phyloP scores from a whole-genome alignment of 805 yeast genomes.

The Schwanniomyces vanrijiae region DNA sequence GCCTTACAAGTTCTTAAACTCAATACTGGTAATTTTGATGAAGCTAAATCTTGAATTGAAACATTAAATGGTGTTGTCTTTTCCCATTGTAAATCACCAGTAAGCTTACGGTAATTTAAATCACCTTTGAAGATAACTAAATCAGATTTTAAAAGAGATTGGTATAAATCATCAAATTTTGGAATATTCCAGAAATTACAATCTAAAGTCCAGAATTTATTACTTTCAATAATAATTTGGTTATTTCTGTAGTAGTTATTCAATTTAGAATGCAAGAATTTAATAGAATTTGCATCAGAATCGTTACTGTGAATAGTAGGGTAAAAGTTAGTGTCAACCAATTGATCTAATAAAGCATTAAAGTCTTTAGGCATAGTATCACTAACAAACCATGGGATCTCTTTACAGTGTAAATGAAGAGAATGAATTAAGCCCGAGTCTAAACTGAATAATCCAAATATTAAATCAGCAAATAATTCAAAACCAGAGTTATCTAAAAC shows the following conservation, averaged over 20 bases:
- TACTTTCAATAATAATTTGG: slow-evolving; percentile 37
- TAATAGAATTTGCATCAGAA: slow-evolving; percentile 20
- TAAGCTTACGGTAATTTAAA: slow-evolving; percentile 88
- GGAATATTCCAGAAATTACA: slow-evolving; percentile 74
- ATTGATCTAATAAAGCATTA: slow-evolving; percentile 52
- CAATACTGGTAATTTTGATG: slow-evolving; percentile 61
- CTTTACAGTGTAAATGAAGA: slow-evolving; percentile 82
- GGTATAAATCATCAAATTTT: slow-evolving; percentile 62
- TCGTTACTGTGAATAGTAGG: slow-evolving; percentile 28
- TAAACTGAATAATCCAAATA: slow-evolving; percentile 39
- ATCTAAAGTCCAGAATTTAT: slow-evolving; percentile 86
- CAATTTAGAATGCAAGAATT: slow-evolving; percentile 20
- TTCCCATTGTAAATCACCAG: slow-evolving; percentile 90
- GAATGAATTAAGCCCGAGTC: slow-evolving; percentile 65
- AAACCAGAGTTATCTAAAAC: slow-evolving; percentile 94
- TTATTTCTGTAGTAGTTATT: slow-evolving; percentile 17
- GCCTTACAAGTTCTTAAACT: slow-evolving; percentile 94
- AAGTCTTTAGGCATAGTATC: slow-evolving; percentile 90
- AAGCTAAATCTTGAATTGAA: slow-evolving; percentile 70
- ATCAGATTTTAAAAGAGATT: slow-evolving; percentile 60
- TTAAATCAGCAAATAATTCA: slow-evolving; percentile 62
- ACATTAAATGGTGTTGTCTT: slow-evolving; percentile 69
- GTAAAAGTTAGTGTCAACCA: slow-evolving; percentile 54
- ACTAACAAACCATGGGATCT: slow-evolving; percentile 96
- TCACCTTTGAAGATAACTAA: slow-evolving; percentile 92